These are phyloP conservation scores for Leccinum insigne DNA, from an alignment of 1,284 basidiomycete genomes.

Conservation along the genomic window DNA sequence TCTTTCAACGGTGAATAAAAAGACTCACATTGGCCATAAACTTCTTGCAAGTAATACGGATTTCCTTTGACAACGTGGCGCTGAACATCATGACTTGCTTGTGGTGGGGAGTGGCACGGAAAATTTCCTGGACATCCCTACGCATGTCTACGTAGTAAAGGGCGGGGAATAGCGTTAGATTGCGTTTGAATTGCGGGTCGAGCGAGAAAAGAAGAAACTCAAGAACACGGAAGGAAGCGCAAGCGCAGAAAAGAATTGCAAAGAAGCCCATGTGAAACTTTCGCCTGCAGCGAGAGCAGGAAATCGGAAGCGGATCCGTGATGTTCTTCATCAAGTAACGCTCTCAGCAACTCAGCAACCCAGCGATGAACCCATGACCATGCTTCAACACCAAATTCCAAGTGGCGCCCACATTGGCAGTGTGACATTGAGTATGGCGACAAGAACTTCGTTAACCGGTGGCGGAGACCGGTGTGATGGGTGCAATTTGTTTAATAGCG, in stretches of 20 bases:
- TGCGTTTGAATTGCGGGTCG: slow-evolving; percentile 39
- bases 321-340: slow-evolving; percentile 30
- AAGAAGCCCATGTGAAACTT: slow-evolving; percentile 16
- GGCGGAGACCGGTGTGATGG: slow-evolving; percentile 38
- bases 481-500: slow-evolving; percentile 44
- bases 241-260: slow-evolving; percentile 15
- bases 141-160: slow-evolving; percentile 87
- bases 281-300: slow-evolving; percentile 20
- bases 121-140: slow-evolving; percentile 99
- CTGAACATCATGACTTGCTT: slow-evolving; percentile 99
- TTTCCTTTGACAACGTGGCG: slow-evolving; percentile 97
- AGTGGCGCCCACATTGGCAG: slow-evolving; percentile 39
- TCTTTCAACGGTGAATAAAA: not conserved
- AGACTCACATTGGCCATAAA: slow-evolving; percentile 97
- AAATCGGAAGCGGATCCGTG: slow-evolving; percentile 16
- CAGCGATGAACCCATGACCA: slow-evolving; percentile 33
- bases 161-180: slow-evolving; percentile 65
- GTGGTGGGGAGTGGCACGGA: slow-evolving; percentile 99
- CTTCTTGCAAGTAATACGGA: slow-evolving; percentile 98
- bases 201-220: slow-evolving; percentile 49
- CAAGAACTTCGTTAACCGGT: slow-evolving; percentile 45
- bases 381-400: slow-evolving; percentile 35
- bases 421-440: slow-evolving; percentile 51
- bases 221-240: slow-evolving; percentile 22
- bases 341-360: slow-evolving; percentile 36